Evolutionary conservation across 2,329 filamentous ascomycete species (phyloP).

Genomic region (Bipolaris victoriae): DNA sequence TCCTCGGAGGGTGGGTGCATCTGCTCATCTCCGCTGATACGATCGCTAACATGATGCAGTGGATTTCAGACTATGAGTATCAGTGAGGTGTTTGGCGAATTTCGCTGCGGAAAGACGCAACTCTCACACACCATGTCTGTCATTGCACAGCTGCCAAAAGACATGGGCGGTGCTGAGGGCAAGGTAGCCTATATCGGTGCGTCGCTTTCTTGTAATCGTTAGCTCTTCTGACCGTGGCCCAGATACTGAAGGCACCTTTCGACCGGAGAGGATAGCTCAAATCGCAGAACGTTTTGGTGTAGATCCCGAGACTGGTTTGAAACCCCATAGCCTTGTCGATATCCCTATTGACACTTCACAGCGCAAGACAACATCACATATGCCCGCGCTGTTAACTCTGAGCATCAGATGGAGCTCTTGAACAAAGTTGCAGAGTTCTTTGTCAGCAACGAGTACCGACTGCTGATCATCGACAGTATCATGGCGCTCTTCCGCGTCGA

Average conservation of each 20-base stretch:
- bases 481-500: slow-evolving; percentile 73
- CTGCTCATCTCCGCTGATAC: neutral
- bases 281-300: slow-evolving; percentile 70
- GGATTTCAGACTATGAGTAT: slow-evolving; percentile 75
- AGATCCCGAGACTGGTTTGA: slow-evolving; percentile 44
- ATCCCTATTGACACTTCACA: slow-evolving; percentile 60
- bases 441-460: slow-evolving; percentile 66
- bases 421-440: slow-evolving; percentile 67
- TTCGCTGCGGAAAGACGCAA: slow-evolving; percentile 72
- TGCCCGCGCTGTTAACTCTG: slow-evolving; percentile 68
- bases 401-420: slow-evolving; percentile 69
- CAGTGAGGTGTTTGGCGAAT: slow-evolving; percentile 68
- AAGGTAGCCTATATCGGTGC: slow-evolving; percentile 71
- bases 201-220: neutral
- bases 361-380: slow-evolving; percentile 72
- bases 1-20: slow-evolving; percentile 63
- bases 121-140: slow-evolving; percentile 73
- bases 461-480: slow-evolving; percentile 72
- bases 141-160: slow-evolving; percentile 63
- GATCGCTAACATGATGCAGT: slow-evolving; percentile 45
- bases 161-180: slow-evolving; percentile 70
- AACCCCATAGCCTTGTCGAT: neutral
- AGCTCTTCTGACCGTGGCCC: slow-evolving; percentile 14
- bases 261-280: slow-evolving; percentile 69
- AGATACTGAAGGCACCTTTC: slow-evolving; percentile 58